phyloP scores from a whole-genome alignment of 495 filamentous ascomycete genomes.

The Cercophora sp. region DNA sequence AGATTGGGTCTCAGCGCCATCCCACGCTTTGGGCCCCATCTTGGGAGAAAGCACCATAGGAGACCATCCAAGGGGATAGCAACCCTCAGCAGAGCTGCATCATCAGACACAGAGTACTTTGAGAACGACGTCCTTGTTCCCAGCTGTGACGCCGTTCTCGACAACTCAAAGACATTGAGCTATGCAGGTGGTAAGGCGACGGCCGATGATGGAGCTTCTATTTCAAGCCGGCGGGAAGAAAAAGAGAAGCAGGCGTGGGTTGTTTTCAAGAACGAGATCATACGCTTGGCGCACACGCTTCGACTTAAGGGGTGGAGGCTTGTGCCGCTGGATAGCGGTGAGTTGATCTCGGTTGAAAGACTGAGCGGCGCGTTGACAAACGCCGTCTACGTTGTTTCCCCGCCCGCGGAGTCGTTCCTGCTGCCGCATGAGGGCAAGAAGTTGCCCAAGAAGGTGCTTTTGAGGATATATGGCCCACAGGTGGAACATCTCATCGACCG shows the following conservation, averaged over 20 bases:
- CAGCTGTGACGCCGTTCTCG: conserved; percentile 71
- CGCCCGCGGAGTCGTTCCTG: conserved; percentile 57
- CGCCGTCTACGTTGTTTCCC: conserved; percentile 88
- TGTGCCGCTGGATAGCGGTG: conserved; percentile 61
- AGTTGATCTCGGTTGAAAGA: conserved; percentile 72
- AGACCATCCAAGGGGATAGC: conserved; percentile 30
- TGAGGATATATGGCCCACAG: conserved; percentile 93
- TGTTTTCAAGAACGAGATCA: conserved; percentile 83
- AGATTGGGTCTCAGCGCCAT: conserved; percentile 38
- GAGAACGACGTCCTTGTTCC: conserved; percentile 71
- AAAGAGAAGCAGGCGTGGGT: conserved; percentile 73
- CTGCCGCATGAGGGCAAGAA: conserved; percentile 33
- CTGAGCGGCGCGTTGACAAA: conserved; percentile 95
- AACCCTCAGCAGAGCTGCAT: conserved; percentile 35
- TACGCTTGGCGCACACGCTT: conserved; percentile 84
- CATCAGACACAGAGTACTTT: conserved; percentile 78
- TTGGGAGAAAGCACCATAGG: conserved; percentile 29
- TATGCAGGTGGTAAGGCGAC: conserved; percentile 61
- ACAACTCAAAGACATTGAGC: conserved; percentile 82
- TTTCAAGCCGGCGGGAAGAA: conserved; percentile 39
- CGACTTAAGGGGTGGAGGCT: conserved; percentile 85
- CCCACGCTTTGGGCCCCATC: conserved; percentile 30
- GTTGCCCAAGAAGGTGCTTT: conserved; percentile 64
- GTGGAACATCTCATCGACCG: conserved; percentile 95
- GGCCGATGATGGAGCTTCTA: conserved; percentile 42